Conservation (phyloP, 306 rosid genomes). For the Sphenostylis stenocarpa region DNA sequence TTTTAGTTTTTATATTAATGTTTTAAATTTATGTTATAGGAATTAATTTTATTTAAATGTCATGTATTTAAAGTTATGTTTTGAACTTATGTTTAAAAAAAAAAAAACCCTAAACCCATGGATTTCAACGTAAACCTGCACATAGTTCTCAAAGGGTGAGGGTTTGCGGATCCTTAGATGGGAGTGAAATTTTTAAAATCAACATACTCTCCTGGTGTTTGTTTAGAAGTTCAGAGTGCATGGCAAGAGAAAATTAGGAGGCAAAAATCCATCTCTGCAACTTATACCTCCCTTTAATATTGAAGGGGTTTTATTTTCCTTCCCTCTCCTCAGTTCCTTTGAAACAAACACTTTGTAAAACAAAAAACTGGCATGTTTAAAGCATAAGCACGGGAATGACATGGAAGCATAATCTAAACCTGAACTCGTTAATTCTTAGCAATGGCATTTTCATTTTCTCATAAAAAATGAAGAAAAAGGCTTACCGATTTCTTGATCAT, state of each 20-base stretch:
- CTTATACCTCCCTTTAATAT: neutral
- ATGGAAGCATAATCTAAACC: neutral
- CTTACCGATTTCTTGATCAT: constrained; percentile 83
- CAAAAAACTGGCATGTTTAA: neutral
- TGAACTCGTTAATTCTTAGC: neutral
- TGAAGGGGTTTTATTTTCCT: neutral
- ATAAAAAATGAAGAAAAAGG: neutral
- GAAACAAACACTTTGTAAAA: neutral
- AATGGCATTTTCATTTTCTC: neutral
- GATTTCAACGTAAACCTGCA: no score
- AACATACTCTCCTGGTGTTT: no score
- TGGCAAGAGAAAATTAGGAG: neutral
- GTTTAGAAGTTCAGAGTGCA: neutral
- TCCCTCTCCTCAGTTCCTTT: neutral
- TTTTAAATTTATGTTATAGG: no score
- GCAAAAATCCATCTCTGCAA: neutral
- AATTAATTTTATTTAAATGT: no score
- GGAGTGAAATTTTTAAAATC: no score
- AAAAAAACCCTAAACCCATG: no score
- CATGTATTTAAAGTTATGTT: no score
- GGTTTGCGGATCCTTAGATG: no score
- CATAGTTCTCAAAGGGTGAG: no score
- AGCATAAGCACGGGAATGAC: neutral
- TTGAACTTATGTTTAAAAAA: no score
- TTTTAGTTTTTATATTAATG: no score